phyloP scores from a whole-genome alignment of 116 monocot genomes.

The Phalaenopsis hybrid region DNA sequence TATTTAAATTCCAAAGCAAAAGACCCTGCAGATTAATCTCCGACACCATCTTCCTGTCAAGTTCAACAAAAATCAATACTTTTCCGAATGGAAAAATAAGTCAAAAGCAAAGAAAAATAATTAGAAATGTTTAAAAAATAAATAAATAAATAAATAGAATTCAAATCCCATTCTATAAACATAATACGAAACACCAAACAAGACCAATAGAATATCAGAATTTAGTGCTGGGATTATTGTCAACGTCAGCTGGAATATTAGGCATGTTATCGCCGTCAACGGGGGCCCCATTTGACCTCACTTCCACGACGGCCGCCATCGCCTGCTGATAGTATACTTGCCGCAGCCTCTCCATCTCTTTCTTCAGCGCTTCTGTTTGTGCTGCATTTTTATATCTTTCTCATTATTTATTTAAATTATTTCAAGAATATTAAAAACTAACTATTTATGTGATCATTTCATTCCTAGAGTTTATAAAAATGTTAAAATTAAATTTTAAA shows the following conservation, averaged over 20 bases:
- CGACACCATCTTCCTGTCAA: neutral
- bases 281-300: constrained; percentile 9
- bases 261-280: neutral
- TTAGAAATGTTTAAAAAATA: neutral
- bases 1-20: neutral
- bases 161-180: neutral
- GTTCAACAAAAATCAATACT: neutral
- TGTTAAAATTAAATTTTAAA: too few relatives aligned
- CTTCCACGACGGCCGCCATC: neutral
- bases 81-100: neutral
- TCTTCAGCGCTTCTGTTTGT: constrained; percentile 51
- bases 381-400: constrained; percentile 18
- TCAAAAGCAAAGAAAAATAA: neutral
- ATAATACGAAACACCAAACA: neutral
- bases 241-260: neutral
- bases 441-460: too few relatives aligned
- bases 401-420: neutral
- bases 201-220: neutral
- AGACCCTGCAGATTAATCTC: neutral
- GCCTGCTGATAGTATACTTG: constrained; percentile 44
- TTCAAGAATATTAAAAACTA: neutral
- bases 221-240: neutral
- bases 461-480: too few relatives aligned
- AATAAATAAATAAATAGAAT: neutral
- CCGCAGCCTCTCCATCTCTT: constrained; percentile 58